phyloP scores from a whole-genome alignment of 1,284 basidiomycete genomes.

The Austropuccinia psidii region DNA sequence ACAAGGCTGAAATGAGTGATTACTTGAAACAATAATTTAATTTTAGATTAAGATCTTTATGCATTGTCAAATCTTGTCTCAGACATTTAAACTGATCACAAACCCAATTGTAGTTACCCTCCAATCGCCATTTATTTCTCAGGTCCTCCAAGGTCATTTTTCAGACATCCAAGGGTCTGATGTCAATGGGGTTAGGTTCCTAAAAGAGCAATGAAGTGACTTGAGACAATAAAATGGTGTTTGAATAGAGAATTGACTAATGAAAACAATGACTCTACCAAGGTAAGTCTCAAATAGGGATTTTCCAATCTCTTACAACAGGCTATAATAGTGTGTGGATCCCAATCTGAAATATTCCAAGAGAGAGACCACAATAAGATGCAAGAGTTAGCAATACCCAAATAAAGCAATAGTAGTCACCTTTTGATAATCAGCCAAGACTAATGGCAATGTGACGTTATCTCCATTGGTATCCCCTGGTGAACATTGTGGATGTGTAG shows the following conservation, averaged over 20 bases:
- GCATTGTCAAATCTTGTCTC: constrained; percentile 89
- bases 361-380: background rate
- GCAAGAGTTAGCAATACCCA: background rate
- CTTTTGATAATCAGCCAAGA: constrained; percentile 1
- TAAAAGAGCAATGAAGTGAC: constrained; percentile 46
- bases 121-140: constrained; percentile 79
- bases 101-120: constrained; percentile 80
- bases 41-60: constrained; percentile 50
- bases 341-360: constrained; percentile 94
- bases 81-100: constrained; percentile 98
- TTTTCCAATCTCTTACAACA: constrained; percentile 84
- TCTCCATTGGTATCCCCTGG: background rate
- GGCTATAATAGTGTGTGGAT: constrained; percentile 87
- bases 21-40: background rate
- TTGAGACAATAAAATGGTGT: background rate
- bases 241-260: background rate
- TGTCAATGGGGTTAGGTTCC: constrained; percentile 94
- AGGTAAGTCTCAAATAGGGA: constrained; percentile 87
- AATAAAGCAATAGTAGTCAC: background rate
- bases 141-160: constrained; percentile 77
- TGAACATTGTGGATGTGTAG: no score
- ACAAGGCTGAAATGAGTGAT: constrained; percentile 38
- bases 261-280: constrained; percentile 55
- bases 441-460: background rate
- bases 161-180: no score